Evolutionary conservation across 768 basidiomycete genomes (phyloP), one percentile per base, ranked within the genome.

Genomic region (Boletus rubescentipes): DNA sequence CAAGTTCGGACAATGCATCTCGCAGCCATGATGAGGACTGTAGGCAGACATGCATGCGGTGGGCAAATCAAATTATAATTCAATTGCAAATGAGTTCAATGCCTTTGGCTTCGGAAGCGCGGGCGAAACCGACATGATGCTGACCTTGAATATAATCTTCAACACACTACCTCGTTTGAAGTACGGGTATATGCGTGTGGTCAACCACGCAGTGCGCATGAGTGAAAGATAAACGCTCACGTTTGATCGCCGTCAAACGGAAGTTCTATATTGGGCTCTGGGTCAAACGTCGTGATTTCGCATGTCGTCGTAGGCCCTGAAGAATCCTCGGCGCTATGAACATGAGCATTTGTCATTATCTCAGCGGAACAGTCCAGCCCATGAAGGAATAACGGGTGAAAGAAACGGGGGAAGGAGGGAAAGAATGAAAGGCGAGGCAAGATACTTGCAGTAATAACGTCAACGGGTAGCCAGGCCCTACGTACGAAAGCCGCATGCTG

Each of bases 1-100:
- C 94, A 14, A 99, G 78, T 65, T 98, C 96, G 11, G 87, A 85
- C 14, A 98, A 80, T 0, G 95, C 93, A 54, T 97, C 93, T 39
- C 91, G 85, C 32, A 98, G 86, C 91, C 93, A 95, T 6, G 89
- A 94, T 3, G 95, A 96, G 83, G 69, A 70, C 69, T 70, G 50
- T 16, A 15, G n/a, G 26, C 23, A 78, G 51, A 20, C n/a, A n/a
- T 23, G n/a, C 32, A 31, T 41, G 18, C 14, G 39, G 41, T 29
- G 23, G 30, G 14, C 43, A 21, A 36, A 35, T 46, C 39, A 34
- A 57, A 10, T 34, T 15, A 30, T 31, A 42, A 46, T 9, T 16
- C 4, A 30, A 36, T 43, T 11, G 29, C 3, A 38, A 29, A 35
- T 51, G n/a, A 52, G 39, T 51, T 42, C 9, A 45, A 43, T 20